These are phyloP conservation scores for Stemphylium vesicarium DNA, from an alignment of 2,329 filamentous ascomycete genomes.

Conservation along the genomic window DNA sequence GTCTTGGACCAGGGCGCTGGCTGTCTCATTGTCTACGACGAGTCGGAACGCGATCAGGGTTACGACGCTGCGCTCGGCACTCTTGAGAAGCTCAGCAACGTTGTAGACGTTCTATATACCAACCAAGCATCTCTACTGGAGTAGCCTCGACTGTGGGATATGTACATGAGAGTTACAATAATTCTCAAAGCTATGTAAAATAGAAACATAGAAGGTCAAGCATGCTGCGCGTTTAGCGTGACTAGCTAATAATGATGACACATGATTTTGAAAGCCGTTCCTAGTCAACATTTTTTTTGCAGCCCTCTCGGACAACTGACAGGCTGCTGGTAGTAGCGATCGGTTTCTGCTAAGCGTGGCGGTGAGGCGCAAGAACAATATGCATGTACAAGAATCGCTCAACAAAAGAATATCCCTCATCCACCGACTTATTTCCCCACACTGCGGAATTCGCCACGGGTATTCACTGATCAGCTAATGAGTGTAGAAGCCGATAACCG, in stretches of 20 bases:
- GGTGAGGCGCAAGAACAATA: no score
- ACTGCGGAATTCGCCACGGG: no score
- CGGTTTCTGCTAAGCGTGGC: no score
- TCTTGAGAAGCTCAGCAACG: slow-evolving; percentile 95
- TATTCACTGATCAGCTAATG: no score
- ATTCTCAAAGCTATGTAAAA: slow-evolving; percentile 35
- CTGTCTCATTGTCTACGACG: slow-evolving; percentile 95
- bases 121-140: slow-evolving; percentile 97
- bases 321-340: neutral
- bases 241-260: slow-evolving; percentile 25
- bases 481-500: no score
- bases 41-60: slow-evolving; percentile 88
- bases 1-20: slow-evolving; percentile 97
- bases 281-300: neutral
- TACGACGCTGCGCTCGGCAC: slow-evolving; percentile 95
- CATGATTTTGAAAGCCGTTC: slow-evolving; percentile 7
- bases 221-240: slow-evolving; percentile 16
- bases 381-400: no score
- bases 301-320: neutral
- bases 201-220: slow-evolving; percentile 38
- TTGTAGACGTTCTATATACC: slow-evolving; percentile 96
- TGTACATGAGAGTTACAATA: slow-evolving; percentile 1
- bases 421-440: no score
- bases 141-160: slow-evolving; percentile 55
- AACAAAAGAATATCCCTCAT: no score